A percentile compares a stretch with the other conserved stretches of the same genome.
These are phyloP conservation scores for Aspergillus bombycis DNA, from an alignment of 2,329 filamentous ascomycete species.

Conservation along the genomic window DNA sequence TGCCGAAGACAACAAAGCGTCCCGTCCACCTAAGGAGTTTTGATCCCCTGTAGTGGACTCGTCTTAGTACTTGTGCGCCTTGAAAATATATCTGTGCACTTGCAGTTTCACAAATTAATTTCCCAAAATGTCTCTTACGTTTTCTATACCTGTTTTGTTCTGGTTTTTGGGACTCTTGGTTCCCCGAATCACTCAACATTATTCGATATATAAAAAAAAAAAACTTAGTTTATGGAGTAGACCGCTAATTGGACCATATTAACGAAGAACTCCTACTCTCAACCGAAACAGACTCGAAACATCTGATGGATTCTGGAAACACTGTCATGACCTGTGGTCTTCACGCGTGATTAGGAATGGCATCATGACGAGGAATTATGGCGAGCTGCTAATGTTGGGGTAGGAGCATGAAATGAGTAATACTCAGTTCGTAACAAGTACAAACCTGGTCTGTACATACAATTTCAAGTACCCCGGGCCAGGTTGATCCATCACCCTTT, in stretches of 20 bases:
- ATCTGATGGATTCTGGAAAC: neutral
- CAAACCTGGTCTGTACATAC: too few relatives aligned
- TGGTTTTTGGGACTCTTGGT: neutral
- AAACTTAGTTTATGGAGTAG: neutral
- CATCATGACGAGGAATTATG: neutral
- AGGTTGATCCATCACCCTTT: neutral
- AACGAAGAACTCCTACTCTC: neutral
- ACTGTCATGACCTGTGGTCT: neutral
- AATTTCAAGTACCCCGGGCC: too few relatives aligned
- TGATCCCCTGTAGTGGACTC: neutral
- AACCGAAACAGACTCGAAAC: neutral
- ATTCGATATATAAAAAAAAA: neutral
- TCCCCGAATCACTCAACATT: neutral
- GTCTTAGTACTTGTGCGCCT: neutral
- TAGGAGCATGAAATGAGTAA: too few relatives aligned
- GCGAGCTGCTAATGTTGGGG: too few relatives aligned
- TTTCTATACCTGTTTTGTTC: neutral
- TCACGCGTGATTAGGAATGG: neutral
- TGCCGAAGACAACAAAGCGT: constrained; percentile 33
- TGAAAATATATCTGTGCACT: neutral
- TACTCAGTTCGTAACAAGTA: too few relatives aligned
- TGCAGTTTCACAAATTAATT: neutral
- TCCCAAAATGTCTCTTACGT: neutral
- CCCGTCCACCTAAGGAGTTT: neutral
- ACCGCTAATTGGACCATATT: neutral